Evolutionary conservation across 2,329 filamentous ascomycete species (phyloP), one percentile per base, ranked within the genome.

Genomic region (Ophiocordyceps camponoti-leonardi): DNA sequence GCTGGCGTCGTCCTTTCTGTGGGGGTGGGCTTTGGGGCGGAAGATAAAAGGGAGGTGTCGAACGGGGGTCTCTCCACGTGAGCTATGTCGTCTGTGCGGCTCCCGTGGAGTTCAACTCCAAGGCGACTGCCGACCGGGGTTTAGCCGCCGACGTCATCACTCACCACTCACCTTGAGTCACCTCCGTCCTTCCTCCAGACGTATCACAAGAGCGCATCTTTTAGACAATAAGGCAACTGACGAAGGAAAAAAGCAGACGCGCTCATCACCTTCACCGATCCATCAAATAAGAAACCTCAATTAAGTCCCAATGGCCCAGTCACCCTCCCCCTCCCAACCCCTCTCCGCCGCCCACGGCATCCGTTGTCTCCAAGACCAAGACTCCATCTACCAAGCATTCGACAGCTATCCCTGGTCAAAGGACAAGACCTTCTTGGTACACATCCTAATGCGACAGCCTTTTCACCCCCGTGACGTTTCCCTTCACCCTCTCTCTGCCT

Each of bases 341-440:
- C 37, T 41, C n/a, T 19, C 37, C 16, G 44, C 61, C 47, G 54
- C 61, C 20, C 58, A 63, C 42, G 51, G 58, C 49, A 67, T 67
- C 49, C 64, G 63, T 48, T 61, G 61, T 20, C 59, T 66, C 44
- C 58, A 54, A 35, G 57, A 61, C 47, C 53, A 68, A 45, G 59
- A 61, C 49, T 57, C 64, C 44, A 59, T 78, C 48, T 83, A 76
- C 58, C 62, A 67, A 47, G 72, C 78, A 49, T 73, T 86, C 44
- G 77, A 83, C 53, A 62, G 63, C 22, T 85, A 85, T 55, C 69
- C 73, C 18, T 86, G 81, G 81, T 69, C 69, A 48, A 71, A 72
- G 49, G 82, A 86, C 60, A 67, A 69, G 44, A 75, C 77, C 50
- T 86, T 85, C 55, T 77, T 83, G 63, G 77, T 77, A 62, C 52